These are phyloP conservation scores for Talaromyces borbonicus DNA, from an alignment of 495 filamentous ascomycete genomes.

Conservation along the genomic window DNA sequence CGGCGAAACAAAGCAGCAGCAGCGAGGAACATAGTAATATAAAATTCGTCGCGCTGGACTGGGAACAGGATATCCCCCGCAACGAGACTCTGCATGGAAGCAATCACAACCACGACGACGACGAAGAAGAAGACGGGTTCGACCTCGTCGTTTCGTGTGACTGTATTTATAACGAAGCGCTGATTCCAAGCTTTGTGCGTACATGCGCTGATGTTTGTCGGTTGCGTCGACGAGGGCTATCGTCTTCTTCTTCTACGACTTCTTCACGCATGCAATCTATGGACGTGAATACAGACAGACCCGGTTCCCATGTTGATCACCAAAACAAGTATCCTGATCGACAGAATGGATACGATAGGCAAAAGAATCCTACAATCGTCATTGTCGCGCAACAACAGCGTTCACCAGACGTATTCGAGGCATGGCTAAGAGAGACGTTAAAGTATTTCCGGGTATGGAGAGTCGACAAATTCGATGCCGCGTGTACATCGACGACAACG, in stretches of 20 bases:
- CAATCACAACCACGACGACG: not conserved
- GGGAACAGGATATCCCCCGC: constrained; percentile 30
- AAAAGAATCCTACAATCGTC: constrained; percentile 45
- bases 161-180: constrained; percentile 80
- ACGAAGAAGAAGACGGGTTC: constrained; percentile 24
- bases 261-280: no score
- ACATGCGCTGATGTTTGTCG: constrained; percentile 73
- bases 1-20: not conserved
- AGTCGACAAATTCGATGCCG: constrained; percentile 28
- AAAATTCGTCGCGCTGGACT: constrained; percentile 34
- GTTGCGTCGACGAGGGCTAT: no score
- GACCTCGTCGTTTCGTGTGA: constrained; percentile 73
- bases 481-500: no score
- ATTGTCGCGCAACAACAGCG: constrained; percentile 81
- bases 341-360: not conserved
- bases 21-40: constrained; percentile 19
- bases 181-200: constrained; percentile 73
- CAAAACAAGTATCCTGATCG: not conserved
- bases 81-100: constrained; percentile 18
- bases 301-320: no score
- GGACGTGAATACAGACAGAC: no score
- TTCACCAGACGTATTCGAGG: constrained; percentile 72
- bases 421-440: constrained; percentile 62
- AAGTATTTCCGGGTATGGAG: constrained; percentile 63
- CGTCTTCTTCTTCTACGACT: no score